phyloP scores from a whole-genome alignment of 345 rosid species.

The Lepidium didymum region DNA sequence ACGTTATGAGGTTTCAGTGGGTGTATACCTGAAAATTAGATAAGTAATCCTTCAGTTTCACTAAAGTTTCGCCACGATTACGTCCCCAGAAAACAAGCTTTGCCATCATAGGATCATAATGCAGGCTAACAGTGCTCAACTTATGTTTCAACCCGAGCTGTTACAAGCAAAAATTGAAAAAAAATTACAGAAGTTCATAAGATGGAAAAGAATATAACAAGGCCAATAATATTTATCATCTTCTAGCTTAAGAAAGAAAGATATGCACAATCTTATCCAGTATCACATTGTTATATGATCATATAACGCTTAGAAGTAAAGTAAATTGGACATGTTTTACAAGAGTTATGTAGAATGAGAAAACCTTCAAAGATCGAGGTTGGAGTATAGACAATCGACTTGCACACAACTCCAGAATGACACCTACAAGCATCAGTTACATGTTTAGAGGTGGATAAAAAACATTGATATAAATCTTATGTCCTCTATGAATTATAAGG shows the following conservation, averaged over 20 bases:
- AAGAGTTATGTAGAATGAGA: not conserved
- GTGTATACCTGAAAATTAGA: too few relatives aligned
- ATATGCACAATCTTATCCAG: not conserved
- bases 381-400: conserved; percentile 66
- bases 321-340: not conserved
- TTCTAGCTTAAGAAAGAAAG: not conserved
- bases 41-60: too few relatives aligned
- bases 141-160: too few relatives aligned
- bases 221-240: not conserved
- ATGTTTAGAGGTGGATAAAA: not conserved
- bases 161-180: too few relatives aligned
- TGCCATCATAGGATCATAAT: too few relatives aligned
- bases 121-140: too few relatives aligned
- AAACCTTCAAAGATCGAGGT: conserved; percentile 71
- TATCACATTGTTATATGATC: not conserved
- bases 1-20: too few relatives aligned
- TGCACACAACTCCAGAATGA: conserved; percentile 81
- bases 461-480: not conserved
- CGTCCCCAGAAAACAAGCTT: too few relatives aligned
- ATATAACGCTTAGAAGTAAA: not conserved
- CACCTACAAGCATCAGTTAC: conserved; percentile 41
- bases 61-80: too few relatives aligned
- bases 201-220: too few relatives aligned
- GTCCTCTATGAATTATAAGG: conserved; percentile 7
- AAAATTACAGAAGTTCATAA: too few relatives aligned